These are phyloP conservation scores for Tolypocladium guangdongense DNA, from an alignment of 2,329 filamentous ascomycete species.

Conservation along the genomic window DNA sequence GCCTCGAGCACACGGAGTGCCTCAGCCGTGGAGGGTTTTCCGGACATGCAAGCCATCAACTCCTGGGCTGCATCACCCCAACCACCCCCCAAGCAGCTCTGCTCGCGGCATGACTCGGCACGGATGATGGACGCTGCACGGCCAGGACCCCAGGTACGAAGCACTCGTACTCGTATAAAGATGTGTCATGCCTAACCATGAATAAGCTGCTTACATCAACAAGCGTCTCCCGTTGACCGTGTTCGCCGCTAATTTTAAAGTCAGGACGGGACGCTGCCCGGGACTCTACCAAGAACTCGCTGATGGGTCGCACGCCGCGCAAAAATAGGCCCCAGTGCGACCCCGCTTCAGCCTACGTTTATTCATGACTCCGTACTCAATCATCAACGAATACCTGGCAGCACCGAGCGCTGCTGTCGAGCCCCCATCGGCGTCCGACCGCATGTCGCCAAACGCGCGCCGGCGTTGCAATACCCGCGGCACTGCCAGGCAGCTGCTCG, in stretches of 20 bases:
- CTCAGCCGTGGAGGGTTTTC: neutral
- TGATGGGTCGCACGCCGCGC: neutral
- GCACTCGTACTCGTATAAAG: too few relatives aligned
- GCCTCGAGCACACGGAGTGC: neutral
- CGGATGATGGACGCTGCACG: neutral
- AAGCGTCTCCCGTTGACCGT: neutral
- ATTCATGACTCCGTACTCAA: neutral
- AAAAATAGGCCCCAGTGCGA: neutral
- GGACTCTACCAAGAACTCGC: neutral
- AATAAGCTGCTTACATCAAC: neutral
- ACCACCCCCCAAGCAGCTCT: neutral
- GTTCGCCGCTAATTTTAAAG: neutral
- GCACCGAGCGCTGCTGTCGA: neutral
- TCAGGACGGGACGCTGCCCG: neutral
- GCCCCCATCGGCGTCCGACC: neutral
- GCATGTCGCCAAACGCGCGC: neutral
- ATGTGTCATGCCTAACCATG: neutral
- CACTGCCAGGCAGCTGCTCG: neutral
- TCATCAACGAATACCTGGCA: neutral
- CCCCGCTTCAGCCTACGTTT: neutral
- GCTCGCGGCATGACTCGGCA: neutral
- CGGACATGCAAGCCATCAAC: neutral
- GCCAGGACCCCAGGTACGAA: neutral
- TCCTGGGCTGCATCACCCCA: neutral
- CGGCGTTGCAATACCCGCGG: neutral